phyloP scores from a whole-genome alignment of 305 asterid genomes.

The Galium porrigens region DNA sequence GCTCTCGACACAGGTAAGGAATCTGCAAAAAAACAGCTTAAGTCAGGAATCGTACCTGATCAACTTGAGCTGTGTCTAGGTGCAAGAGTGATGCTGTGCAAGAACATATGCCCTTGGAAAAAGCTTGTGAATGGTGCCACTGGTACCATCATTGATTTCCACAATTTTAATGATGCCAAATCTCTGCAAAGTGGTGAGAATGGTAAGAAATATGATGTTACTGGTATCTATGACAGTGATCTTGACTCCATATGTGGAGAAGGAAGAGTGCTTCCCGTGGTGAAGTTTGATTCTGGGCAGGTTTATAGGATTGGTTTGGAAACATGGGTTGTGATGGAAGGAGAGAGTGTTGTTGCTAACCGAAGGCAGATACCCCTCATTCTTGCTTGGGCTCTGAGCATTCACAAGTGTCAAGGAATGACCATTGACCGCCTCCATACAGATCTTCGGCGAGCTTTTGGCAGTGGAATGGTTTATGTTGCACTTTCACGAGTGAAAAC shows the following conservation, averaged over 20 bases:
- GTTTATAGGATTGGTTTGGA: slow-evolving; percentile 37
- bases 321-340: slow-evolving; percentile 44
- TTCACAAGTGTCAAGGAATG: slow-evolving; percentile 82
- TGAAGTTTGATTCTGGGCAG: slow-evolving; percentile 52
- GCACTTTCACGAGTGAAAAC: slow-evolving; percentile 59
- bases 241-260: slow-evolving; percentile 24
- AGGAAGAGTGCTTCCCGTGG: slow-evolving; percentile 47
- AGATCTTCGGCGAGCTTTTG: slow-evolving; percentile 46
- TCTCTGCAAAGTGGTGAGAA: slow-evolving; percentile 9
- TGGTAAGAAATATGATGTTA: not conserved
- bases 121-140: slow-evolving; percentile 73
- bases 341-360: slow-evolving; percentile 37
- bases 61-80: slow-evolving; percentile 50
- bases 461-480: slow-evolving; percentile 68
- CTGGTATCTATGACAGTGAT: slow-evolving; percentile 11
- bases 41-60: slow-evolving; percentile 51
- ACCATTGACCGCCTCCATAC: slow-evolving; percentile 51
- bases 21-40: slow-evolving; percentile 39
- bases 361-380: slow-evolving; percentile 59
- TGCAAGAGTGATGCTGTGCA: slow-evolving; percentile 56
- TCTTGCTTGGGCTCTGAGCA: slow-evolving; percentile 71
- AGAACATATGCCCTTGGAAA: slow-evolving; percentile 28
- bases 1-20: slow-evolving; percentile 45
- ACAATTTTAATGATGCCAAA: slow-evolving; percentile 7
- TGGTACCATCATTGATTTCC: slow-evolving; percentile 38